Evolutionary conservation across 768 basidiomycete species (phyloP), one percentile per base, ranked within the genome.

Genomic region (Neoboletus magnificus): DNA sequence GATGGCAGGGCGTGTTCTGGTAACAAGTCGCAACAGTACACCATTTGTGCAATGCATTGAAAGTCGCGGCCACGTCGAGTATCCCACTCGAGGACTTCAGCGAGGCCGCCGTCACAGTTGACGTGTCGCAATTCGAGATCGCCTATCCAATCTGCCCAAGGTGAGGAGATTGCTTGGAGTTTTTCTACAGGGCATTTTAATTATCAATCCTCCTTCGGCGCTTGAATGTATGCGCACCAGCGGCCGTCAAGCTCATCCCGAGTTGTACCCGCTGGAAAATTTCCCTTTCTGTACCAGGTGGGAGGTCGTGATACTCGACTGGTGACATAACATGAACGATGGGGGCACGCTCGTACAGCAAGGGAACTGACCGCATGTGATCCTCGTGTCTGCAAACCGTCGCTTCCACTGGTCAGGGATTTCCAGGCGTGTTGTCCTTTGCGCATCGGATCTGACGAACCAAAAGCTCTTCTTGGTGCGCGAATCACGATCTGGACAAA

Each of bases 201-300:
- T n/a, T 25, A 5, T 22, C 20, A 11, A 1, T 23, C 20, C 10
- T 22, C 43, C 16, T 13, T 7, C 0, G n/a, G 32, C 2, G 20
- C 13, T 15, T 10, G 32, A 13, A 22, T 25, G 33, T 16, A 18
- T 50, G 25, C 55, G 35, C 62, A 86, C 89, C 88, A 66, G 89
- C 86, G 22, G 84, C 79, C 9, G 86, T 86, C 45, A 93, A 75
- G 16, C 82, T 75, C 74, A 90, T 83, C 51, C 91, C 91, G 39
- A 93, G 69, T 61, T 93, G 91, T 16, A 93, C 91, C 27, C 91
- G 77, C 61, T 89, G 86, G 64, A 90, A 91, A 22, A 92, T 85
- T 50, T 93, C 91, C 47, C 90, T 82, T 68, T 93, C 89, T 5
- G 77, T 73, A 6, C 76, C 74, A 13, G 80, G 75, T 2, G 77